A percentile compares a stretch with the other conserved stretches of the same genome.
Conservation (phyloP, 768 basidiomycete genomes). For the Leccinum subgranulosum region DNA sequence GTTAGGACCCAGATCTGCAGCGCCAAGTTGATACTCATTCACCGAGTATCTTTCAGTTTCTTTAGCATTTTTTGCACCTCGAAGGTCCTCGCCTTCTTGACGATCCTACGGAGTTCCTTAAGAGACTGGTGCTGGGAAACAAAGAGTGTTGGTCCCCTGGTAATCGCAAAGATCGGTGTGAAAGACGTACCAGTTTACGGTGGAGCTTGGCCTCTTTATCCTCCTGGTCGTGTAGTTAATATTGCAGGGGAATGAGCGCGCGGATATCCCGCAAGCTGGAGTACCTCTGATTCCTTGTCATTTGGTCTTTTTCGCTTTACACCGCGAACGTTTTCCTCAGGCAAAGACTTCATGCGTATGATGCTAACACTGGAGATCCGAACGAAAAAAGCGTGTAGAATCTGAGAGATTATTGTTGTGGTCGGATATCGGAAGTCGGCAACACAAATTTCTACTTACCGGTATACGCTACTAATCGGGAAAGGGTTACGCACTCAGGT, state of each 20-base stretch:
- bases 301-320: slow-evolving; percentile 45
- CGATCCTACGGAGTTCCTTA: slow-evolving; percentile 68
- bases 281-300: slow-evolving; percentile 33
- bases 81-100: slow-evolving; percentile 78
- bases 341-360: not conserved
- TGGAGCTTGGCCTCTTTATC: slow-evolving; percentile 42
- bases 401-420: too few relatives aligned
- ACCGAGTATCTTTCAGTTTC: slow-evolving; percentile 71
- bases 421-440: too few relatives aligned
- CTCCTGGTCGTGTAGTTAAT: slow-evolving; percentile 28
- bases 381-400: too few relatives aligned
- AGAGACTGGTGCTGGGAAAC: slow-evolving; percentile 65
- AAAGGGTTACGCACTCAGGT: too few relatives aligned
- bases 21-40: slow-evolving; percentile 10
- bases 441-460: too few relatives aligned
- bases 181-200: slow-evolving; percentile 54
- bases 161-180: slow-evolving; percentile 6
- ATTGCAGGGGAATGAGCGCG: not conserved
- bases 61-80: slow-evolving; percentile 84
- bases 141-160: slow-evolving; percentile 8
- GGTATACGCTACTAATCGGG: too few relatives aligned
- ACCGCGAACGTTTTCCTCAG: slow-evolving; percentile 16
- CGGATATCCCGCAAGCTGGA: not conserved
- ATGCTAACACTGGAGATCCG: too few relatives aligned
- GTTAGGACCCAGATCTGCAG: not conserved